Conservation (phyloP, 2,329 filamentous ascomycete genomes). For the Endocalyx cinctus region DNA sequence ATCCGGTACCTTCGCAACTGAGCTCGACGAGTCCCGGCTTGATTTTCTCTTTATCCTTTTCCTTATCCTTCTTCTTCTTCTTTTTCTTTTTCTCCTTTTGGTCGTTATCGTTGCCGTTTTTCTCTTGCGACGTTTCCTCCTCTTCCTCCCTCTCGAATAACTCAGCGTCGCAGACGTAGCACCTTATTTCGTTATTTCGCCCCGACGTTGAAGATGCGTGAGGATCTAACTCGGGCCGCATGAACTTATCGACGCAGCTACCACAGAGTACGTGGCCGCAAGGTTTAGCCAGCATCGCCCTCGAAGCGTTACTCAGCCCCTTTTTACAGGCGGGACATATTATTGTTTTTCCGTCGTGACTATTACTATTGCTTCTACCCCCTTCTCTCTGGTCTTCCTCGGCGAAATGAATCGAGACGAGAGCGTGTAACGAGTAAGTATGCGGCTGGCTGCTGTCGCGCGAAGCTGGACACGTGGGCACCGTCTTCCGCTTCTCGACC, state of each 20-base stretch:
- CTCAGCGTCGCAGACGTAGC: slow-evolving; percentile 83
- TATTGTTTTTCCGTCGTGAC: slow-evolving; percentile 31
- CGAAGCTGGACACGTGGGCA: slow-evolving; percentile 74
- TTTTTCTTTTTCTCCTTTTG: slow-evolving; percentile 18
- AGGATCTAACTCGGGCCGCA: slow-evolving; percentile 59
- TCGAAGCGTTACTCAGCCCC: slow-evolving; percentile 73
- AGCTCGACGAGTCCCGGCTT: slow-evolving; percentile 73
- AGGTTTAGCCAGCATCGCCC: slow-evolving; percentile 76
- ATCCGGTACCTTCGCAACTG: slow-evolving; percentile 84
- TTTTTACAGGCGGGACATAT: slow-evolving; percentile 87
- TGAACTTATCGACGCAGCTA: slow-evolving; percentile 78
- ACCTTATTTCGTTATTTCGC: slow-evolving; percentile 48
- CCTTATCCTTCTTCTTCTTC: slow-evolving; percentile 40
- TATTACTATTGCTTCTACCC: slow-evolving; percentile 32
- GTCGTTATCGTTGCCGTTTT: slow-evolving; percentile 30
- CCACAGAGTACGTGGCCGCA: slow-evolving; percentile 92
- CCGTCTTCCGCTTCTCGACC: slow-evolving; percentile 58
- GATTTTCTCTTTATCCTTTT: slow-evolving; percentile 49
- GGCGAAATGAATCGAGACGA: slow-evolving; percentile 73
- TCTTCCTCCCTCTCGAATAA: slow-evolving; percentile 50
- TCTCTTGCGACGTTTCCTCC: slow-evolving; percentile 29
- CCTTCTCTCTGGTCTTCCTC: slow-evolving; percentile 56
- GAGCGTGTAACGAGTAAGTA: slow-evolving; percentile 68
- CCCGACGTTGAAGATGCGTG: slow-evolving; percentile 32
- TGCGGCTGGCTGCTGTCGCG: slow-evolving; percentile 62